Evolutionary conservation across 768 basidiomycete genomes (phyloP), one percentile per base, ranked within the genome.

Genomic region (Boletus pseudo-olivaceus): DNA sequence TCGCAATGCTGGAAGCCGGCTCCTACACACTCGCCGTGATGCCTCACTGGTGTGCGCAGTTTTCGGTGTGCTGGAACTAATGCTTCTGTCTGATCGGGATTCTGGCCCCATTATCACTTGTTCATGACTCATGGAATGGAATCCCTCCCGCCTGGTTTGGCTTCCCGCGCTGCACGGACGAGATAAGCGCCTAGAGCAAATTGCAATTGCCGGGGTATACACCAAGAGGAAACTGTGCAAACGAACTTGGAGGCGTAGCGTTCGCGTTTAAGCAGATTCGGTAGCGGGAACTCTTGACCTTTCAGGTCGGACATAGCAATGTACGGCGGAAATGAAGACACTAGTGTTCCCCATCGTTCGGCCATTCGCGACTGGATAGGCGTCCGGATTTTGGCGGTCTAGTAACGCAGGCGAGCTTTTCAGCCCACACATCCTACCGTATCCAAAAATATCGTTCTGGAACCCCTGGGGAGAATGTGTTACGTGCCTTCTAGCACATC

Each of bases 41-140:
- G 32, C 33, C 7, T 10, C 37, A 10, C 19, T 4, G 26, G 27
- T n/a, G 19, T 39, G 50, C 41, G 15, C 26, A 17, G 35, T 17
- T 20, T 38, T 23, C 15, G 14, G 37, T 9, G 35, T 38, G 8
- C 43, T 49, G 14, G 47, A 53, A 33, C 15, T 27, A n/a, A 27
- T 46, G 42, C 33, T 51, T 14, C 37, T 1, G n/a, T 38, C 7
- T 49, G 60, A 62, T 62, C 63, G 51, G 48, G 41, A 38, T 57
- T 46, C 23, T 41, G 49, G 27, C 39, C 20, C 26, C n/a, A 10
- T 33, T 5, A 30, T 45, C 51, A 53, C 30, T 5, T 17, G n/a
- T 30, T 27, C 27, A 37, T 20, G n/a, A 10, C 26, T 19, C 29
- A 15, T 47, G 43, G 39, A 50, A 61, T 47, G 51, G 60, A 59